Percentiles rank a stretch among this genome's conserved stretches.
Evolutionary conservation across 2,329 filamentous ascomycete species (phyloP).

Genomic region (Fusarium pseudocircinatum): DNA sequence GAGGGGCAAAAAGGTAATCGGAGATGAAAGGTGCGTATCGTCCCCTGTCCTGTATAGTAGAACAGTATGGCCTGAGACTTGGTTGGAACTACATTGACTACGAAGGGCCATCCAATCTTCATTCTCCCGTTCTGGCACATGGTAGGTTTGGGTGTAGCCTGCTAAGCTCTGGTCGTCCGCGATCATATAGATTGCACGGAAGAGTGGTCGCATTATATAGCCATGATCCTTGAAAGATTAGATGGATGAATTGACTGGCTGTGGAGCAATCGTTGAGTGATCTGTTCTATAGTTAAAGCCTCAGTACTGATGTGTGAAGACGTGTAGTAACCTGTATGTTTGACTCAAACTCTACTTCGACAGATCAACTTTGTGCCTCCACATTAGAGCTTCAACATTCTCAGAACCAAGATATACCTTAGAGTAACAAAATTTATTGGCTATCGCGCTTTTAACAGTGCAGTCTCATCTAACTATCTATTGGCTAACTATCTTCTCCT

Average conservation of each 20-base stretch:
- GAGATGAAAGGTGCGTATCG: not conserved
- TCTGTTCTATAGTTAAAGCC: no score
- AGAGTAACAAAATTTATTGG: not conserved
- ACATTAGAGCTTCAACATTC: not conserved
- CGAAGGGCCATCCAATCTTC: not conserved
- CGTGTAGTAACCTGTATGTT: no score
- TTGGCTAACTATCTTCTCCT: not conserved
- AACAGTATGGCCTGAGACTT: not conserved
- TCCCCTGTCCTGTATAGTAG: not conserved
- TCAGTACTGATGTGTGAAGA: no score
- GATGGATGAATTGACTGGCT: not conserved
- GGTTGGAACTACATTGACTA: not conserved
- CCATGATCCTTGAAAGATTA: not conserved
- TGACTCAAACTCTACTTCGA: not conserved
- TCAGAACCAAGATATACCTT: not conserved
- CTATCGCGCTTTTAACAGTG: not conserved
- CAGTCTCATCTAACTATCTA: not conserved
- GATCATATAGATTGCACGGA: not conserved
- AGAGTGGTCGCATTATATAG: not conserved
- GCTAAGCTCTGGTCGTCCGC: not conserved
- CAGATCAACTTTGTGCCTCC: no score
- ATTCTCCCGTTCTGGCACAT: not conserved
- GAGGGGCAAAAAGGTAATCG: not conserved
- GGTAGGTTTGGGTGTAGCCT: not conserved
- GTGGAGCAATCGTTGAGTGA: not conserved